A percentile compares a stretch with the other conserved stretches of the same genome.
These are phyloP conservation scores for Peronosclerospora sorghi DNA, from an alignment of 352 stramenopile species.

Conservation along the genomic window DNA sequence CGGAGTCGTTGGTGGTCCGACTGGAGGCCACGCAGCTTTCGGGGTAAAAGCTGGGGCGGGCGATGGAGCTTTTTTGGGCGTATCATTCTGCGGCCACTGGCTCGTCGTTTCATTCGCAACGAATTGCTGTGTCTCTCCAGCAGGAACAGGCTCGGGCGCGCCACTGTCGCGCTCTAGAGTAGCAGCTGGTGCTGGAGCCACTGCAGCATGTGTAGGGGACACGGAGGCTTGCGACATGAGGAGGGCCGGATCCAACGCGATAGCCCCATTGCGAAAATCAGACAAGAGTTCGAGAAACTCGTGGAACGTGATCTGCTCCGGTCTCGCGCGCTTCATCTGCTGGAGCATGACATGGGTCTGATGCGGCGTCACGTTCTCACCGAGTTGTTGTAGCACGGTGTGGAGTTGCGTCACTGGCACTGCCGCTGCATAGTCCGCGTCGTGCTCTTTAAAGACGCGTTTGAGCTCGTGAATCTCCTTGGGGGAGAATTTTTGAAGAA, in stretches of 20 bases:
- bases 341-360: slow-evolving; percentile 49
- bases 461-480: slow-evolving; percentile 84
- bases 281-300: slow-evolving; percentile 76
- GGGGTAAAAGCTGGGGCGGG: slow-evolving; percentile 26
- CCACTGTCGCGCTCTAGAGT: background rate
- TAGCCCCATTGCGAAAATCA: slow-evolving; percentile 59
- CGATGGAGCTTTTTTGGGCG: slow-evolving; percentile 5
- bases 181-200: background rate
- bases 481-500: slow-evolving; percentile 80
- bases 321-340: slow-evolving; percentile 42
- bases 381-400: slow-evolving; percentile 61
- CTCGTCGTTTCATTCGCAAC: slow-evolving; percentile 15
- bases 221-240: slow-evolving; percentile 36
- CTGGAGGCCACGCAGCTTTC: slow-evolving; percentile 46
- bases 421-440: slow-evolving; percentile 52
- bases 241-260: slow-evolving; percentile 35
- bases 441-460: slow-evolving; percentile 77
- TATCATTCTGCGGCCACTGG: background rate
- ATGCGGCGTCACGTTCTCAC: slow-evolving; percentile 63
- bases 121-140: slow-evolving; percentile 7
- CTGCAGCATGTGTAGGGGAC: slow-evolving; percentile 3
- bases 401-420: slow-evolving; percentile 38
- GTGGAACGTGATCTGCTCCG: slow-evolving; percentile 50
- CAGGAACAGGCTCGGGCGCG: slow-evolving; percentile 6
- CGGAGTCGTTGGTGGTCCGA: slow-evolving; percentile 1